These are phyloP conservation scores for Planoprotostelium fungivorum DNA, from an alignment of 78 protist species.

Conservation along the genomic window DNA sequence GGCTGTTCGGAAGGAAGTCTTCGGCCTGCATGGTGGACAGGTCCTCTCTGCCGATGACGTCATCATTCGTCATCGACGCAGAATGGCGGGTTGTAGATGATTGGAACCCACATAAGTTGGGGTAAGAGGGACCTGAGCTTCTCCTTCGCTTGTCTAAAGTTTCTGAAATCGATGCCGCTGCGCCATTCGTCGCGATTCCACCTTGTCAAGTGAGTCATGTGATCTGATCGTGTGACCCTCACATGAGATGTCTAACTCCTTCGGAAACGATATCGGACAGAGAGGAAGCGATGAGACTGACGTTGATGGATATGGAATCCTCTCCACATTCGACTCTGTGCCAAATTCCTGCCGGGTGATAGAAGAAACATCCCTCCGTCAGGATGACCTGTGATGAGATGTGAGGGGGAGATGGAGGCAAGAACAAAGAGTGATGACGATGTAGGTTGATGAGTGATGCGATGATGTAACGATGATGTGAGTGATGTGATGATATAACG, in stretches of 20 bases:
- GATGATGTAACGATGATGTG: no score
- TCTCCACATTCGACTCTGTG: neutral
- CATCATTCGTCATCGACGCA: no score
- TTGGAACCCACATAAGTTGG: neutral
- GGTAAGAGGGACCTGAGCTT: neutral
- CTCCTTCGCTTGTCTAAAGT: neutral
- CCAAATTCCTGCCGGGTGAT: neutral
- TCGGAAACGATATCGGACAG: neutral
- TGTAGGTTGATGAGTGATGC: no score
- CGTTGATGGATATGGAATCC: neutral
- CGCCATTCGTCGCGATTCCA: neutral
- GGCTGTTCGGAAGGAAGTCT: neutral
- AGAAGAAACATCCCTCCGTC: neutral
- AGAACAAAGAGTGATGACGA: no score
- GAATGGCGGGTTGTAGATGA: no score
- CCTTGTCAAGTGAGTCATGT: no score
- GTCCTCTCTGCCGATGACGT: neutral
- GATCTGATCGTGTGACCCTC: no score
- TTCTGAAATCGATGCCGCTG: neutral
- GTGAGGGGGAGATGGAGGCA: no score
- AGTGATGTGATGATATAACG: no score
- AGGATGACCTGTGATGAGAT: neutral
- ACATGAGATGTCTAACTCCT: neutral
- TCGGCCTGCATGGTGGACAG: neutral
- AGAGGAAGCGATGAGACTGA: neutral